Conservation (phyloP, 495 filamentous ascomycete genomes). For the Podospora didyma region DNA sequence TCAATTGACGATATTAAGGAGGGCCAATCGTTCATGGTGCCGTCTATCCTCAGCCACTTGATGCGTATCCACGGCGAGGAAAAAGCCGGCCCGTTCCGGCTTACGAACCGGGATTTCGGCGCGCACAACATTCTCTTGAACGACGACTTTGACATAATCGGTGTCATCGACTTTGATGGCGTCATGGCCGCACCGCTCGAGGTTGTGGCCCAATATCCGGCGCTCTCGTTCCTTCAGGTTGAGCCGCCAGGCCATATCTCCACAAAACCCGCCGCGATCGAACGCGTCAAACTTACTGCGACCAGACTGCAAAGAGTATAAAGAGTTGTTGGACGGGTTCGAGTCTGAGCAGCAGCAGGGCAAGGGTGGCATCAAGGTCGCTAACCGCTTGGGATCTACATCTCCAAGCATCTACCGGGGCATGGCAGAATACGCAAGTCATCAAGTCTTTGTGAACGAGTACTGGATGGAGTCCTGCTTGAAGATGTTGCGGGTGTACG, state of each 20-base stretch:
- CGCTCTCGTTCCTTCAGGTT: neutral
- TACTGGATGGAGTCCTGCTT: neutral
- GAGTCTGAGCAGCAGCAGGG: neutral
- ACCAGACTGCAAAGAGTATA: neutral
- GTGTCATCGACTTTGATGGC: constrained; percentile 6
- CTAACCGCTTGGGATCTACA: neutral
- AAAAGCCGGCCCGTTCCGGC: neutral
- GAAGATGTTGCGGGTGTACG: neutral
- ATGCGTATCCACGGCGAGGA: neutral
- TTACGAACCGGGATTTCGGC: constrained; percentile 5
- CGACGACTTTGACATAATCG: constrained; percentile 4
- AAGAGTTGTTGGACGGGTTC: neutral
- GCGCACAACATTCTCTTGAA: constrained; percentile 7
- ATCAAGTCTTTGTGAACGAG: neutral
- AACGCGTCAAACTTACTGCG: neutral
- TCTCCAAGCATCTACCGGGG: neutral
- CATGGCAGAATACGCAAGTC: neutral
- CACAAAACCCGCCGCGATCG: neutral
- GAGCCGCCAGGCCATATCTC: neutral
- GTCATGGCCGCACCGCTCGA: constrained; percentile 7
- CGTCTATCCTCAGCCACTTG: neutral
- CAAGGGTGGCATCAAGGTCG: neutral
- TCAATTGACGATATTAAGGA: neutral
- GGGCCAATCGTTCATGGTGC: neutral
- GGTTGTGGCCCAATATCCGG: constrained; percentile 4